A percentile compares a stretch with the other conserved stretches of the same genome.
Evolutionary conservation across 805 yeast genomes (phyloP).

Genomic region (Hanseniaspora meyeri): DNA sequence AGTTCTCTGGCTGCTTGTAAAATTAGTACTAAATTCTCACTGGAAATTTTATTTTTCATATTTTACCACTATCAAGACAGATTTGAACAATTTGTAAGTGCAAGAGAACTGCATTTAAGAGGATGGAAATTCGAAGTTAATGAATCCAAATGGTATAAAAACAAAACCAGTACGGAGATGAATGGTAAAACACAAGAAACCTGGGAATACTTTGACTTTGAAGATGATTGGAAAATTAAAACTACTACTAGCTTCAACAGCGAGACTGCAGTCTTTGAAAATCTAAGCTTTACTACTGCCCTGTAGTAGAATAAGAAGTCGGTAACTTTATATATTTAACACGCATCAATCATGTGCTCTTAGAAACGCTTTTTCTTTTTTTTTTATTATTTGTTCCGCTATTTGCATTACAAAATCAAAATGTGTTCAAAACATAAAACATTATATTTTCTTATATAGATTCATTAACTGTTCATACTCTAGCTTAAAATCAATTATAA

Average conservation of each 20-base stretch:
- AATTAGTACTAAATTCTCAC: slow-evolving; percentile 58
- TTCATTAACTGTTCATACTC: neutral
- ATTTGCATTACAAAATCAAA: neutral
- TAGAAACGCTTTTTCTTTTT: neutral
- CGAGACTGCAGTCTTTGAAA: slow-evolving; percentile 6
- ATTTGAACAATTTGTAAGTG: slow-evolving; percentile 63
- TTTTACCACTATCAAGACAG: slow-evolving; percentile 72
- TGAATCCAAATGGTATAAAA: slow-evolving; percentile 38
- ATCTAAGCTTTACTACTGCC: neutral
- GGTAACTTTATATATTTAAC: neutral
- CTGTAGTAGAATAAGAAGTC: neutral
- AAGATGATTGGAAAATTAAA: slow-evolving; percentile 24
- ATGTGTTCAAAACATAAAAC: neutral
- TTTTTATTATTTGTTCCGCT: neutral
- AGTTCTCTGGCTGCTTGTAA: slow-evolving; percentile 38
- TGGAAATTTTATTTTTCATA: slow-evolving; percentile 81
- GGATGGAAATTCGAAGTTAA: slow-evolving; percentile 59
- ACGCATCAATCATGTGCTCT: neutral
- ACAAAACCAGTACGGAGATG: slow-evolving; percentile 15
- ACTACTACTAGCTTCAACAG: neutral
- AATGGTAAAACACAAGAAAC: slow-evolving; percentile 19
- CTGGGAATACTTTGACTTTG: slow-evolving; percentile 80
- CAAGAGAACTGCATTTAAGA: slow-evolving; percentile 61
- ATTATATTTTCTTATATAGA: neutral
- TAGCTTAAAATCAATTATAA: slow-evolving; percentile 33